Conservation (phyloP, 164 flowering plant species). For the Paratinospora sagittata region DNA sequence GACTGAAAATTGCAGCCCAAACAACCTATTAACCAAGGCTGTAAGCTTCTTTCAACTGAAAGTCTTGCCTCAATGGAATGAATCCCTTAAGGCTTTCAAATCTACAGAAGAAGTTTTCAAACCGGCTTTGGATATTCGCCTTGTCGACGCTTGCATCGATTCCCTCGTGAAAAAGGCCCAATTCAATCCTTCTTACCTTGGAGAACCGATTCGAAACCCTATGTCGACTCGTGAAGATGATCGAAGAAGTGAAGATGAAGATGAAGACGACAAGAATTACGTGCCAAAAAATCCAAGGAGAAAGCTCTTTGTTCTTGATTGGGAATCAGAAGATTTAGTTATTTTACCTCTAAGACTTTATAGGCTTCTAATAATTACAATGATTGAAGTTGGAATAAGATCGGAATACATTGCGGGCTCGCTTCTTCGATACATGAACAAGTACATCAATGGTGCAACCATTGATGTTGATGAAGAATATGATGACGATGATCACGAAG, state of each 20-base stretch:
- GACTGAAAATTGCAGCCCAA: slow-evolving; percentile 48
- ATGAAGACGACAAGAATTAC: slow-evolving; percentile 8
- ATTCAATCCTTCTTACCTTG: slow-evolving; percentile 50
- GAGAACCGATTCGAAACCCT: slow-evolving; percentile 36
- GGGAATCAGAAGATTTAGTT: slow-evolving; percentile 45
- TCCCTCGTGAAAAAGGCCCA: slow-evolving; percentile 42
- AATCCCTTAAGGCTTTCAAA: slow-evolving; percentile 43
- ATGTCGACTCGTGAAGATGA: too few relatives aligned
- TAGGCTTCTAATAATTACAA: slow-evolving; percentile 16
- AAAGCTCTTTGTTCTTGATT: slow-evolving; percentile 29
- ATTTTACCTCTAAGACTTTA: slow-evolving; percentile 39
- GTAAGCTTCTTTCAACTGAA: slow-evolving; percentile 32
- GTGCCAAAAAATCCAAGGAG: slow-evolving; percentile 38
- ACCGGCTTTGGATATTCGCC: slow-evolving; percentile 30
- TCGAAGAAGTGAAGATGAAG: slow-evolving; percentile 13
- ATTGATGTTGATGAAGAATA: not conserved
- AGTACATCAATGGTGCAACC: slow-evolving; percentile 21
- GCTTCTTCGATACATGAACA: slow-evolving; percentile 38
- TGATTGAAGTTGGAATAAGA: slow-evolving; percentile 20
- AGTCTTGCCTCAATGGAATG: slow-evolving; percentile 59
- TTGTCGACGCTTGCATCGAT: slow-evolving; percentile 40
- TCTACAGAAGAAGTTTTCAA: slow-evolving; percentile 25
- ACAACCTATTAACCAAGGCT: slow-evolving; percentile 42
- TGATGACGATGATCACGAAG: not conserved
- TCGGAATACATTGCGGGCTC: slow-evolving; percentile 40